phyloP scores from a whole-genome alignment of 2,329 filamentous ascomycete genomes.

The Pyrenophora graminea region DNA sequence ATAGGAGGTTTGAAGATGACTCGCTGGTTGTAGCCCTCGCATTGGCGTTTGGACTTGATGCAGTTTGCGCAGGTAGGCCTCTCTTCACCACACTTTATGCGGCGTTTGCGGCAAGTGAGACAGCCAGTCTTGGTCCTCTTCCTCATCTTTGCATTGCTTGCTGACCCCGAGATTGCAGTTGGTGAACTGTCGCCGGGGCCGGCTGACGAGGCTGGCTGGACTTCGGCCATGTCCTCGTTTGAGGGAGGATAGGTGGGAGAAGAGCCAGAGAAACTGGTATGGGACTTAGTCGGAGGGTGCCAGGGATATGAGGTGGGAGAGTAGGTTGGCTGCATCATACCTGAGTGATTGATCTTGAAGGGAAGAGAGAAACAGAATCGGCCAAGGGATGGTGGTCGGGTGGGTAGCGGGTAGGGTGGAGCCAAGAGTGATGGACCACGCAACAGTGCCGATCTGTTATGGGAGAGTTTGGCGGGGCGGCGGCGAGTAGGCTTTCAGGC shows the following conservation, averaged over 20 bases:
- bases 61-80: slow-evolving; percentile 82
- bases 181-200: slow-evolving; percentile 38
- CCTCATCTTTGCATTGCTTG: slow-evolving; percentile 41
- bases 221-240: slow-evolving; percentile 26
- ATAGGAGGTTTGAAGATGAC: slow-evolving; percentile 79
- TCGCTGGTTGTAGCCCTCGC: slow-evolving; percentile 81
- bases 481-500: slow-evolving; percentile 14
- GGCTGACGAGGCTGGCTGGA: slow-evolving; percentile 23
- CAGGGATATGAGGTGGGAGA: neutral
- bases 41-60: slow-evolving; percentile 81
- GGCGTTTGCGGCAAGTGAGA: slow-evolving; percentile 87
- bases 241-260: slow-evolving; percentile 2
- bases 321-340: slow-evolving; percentile 7
- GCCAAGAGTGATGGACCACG: slow-evolving; percentile 34
- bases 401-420: slow-evolving; percentile 26
- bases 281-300: slow-evolving; percentile 4
- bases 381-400: slow-evolving; percentile 28
- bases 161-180: slow-evolving; percentile 21
- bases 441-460: slow-evolving; percentile 35
- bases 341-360: slow-evolving; percentile 4
- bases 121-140: slow-evolving; percentile 87
- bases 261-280: neutral
- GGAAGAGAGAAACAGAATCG: slow-evolving; percentile 15
- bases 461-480: slow-evolving; percentile 21
- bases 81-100: slow-evolving; percentile 96